Evolutionary conservation across 805 yeast species (phyloP).

Genomic region (Lipomyces starkeyi): DNA sequence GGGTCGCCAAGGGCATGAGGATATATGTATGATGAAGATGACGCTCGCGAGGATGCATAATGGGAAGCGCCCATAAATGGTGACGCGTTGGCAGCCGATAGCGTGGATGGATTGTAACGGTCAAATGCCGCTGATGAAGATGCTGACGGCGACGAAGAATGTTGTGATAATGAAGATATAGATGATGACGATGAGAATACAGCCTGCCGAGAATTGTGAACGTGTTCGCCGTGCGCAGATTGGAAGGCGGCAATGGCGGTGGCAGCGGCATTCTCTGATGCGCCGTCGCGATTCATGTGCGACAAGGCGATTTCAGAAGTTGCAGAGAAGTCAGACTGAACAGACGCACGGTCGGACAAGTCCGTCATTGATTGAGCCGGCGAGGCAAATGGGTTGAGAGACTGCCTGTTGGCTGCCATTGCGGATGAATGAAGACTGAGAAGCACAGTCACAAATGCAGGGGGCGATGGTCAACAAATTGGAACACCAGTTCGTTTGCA

Average conservation of each 20-base stretch:
- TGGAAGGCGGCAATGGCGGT: constrained; percentile 26
- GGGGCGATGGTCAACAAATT: not conserved
- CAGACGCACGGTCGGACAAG: constrained; percentile 27
- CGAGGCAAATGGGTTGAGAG: constrained; percentile 34
- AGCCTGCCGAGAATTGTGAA: constrained; percentile 35
- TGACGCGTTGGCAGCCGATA: constrained; percentile 11
- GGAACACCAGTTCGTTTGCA: not conserved
- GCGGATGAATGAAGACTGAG: not conserved
- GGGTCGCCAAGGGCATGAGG: constrained; percentile 36
- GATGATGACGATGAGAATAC: constrained; percentile 31
- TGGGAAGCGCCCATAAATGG: constrained; percentile 24
- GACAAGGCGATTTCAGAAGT: constrained; percentile 29
- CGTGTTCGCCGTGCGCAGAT: constrained; percentile 25
- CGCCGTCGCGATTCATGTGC: not conserved
- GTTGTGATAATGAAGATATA: constrained; percentile 15
- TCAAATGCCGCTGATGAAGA: constrained; percentile 4
- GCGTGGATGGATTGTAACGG: not conserved
- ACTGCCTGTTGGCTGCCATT: constrained; percentile 20
- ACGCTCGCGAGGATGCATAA: constrained; percentile 24
- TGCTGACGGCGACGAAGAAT: constrained; percentile 22
- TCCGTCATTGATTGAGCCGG: constrained; percentile 29
- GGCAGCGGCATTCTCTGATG: not conserved
- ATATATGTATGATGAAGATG: constrained; percentile 22
- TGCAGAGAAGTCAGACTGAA: constrained; percentile 31
- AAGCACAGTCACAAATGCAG: not conserved